These are phyloP conservation scores for Prunus armeniaca DNA, from an alignment of 306 rosid genomes.

Conservation along the genomic window DNA sequence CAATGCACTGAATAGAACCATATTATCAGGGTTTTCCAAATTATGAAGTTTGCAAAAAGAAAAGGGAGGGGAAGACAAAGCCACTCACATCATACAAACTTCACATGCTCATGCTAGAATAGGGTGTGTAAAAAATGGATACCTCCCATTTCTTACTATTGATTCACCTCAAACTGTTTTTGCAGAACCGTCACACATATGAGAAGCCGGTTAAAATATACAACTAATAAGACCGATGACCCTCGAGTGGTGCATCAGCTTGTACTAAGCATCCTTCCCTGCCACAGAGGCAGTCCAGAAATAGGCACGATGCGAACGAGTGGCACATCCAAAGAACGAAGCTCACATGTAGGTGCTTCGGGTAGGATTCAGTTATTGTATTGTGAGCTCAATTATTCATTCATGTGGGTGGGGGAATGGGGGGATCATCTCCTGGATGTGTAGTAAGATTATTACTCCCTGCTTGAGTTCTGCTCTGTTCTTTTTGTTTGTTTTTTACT, in stretches of 20 bases:
- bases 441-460: slow-evolving; percentile 19
- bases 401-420: slow-evolving; percentile 12
- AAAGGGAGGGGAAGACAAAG: too few species aligned
- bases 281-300: slow-evolving; percentile 13
- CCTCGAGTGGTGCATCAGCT: slow-evolving; percentile 22
- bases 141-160: slow-evolving; percentile 4
- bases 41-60: too few species aligned
- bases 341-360: slow-evolving; percentile 18
- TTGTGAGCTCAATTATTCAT: slow-evolving; percentile 19
- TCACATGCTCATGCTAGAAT: not conserved
- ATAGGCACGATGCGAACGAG: slow-evolving; percentile 20
- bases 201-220: slow-evolving; percentile 85
- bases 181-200: slow-evolving; percentile 76
- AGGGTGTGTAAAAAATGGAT: not conserved
- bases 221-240: slow-evolving; percentile 40
- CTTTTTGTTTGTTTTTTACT: not conserved
- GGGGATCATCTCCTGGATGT: slow-evolving; percentile 14
- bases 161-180: slow-evolving; percentile 27
- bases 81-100: not conserved
- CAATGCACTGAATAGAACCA: not conserved
- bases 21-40: too few species aligned
- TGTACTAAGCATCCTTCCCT: slow-evolving; percentile 12
- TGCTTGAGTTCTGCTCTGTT: slow-evolving; percentile 10
- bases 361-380: slow-evolving; percentile 11
- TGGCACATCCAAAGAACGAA: slow-evolving; percentile 14